phyloP scores from a whole-genome alignment of 2,329 filamentous ascomycete genomes.

The Fusarium pseudocircinatum region DNA sequence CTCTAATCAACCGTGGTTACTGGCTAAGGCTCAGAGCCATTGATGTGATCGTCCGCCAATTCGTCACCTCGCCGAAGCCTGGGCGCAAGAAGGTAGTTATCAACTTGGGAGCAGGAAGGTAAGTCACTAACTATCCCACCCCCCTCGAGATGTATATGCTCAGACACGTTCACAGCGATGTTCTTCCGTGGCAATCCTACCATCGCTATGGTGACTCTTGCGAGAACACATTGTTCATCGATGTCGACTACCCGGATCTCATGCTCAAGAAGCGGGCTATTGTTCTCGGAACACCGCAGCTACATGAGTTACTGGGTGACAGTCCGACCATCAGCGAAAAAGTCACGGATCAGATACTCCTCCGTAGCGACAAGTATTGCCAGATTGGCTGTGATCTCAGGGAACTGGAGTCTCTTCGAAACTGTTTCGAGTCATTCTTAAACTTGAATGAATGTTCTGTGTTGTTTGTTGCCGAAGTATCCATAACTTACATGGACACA shows the following conservation, averaged over 20 bases:
- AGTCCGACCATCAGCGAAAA: constrained; percentile 48
- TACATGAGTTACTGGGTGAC: constrained; percentile 54
- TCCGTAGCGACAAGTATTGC: constrained; percentile 76
- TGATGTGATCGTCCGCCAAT: constrained; percentile 77
- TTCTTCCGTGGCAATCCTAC: constrained; percentile 85
- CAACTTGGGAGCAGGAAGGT: constrained; percentile 92
- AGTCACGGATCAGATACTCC: constrained; percentile 60
- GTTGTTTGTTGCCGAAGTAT: constrained; percentile 89
- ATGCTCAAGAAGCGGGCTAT: constrained; percentile 78
- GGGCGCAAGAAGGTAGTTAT: constrained; percentile 75
- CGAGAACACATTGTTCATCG: constrained; percentile 73
- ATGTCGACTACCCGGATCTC: constrained; percentile 86
- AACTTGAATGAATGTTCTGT: constrained; percentile 68
- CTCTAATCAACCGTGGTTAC: constrained; percentile 90
- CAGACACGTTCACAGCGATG: constrained; percentile 70
- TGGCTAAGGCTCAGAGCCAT: constrained; percentile 87
- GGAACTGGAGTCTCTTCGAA: constrained; percentile 69
- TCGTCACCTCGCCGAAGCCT: constrained; percentile 65
- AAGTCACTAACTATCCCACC: constrained; percentile 51
- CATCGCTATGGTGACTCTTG: constrained; percentile 70
- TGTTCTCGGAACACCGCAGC: constrained; percentile 70
- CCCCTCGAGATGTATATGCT: neutral
- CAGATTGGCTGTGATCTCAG: constrained; percentile 85
- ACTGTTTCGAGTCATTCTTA: constrained; percentile 66
- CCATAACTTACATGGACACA: constrained; percentile 88